Percentiles rank a stretch among this genome's conserved stretches.
These are phyloP conservation scores for Lactarius evosmus DNA, from an alignment of 768 basidiomycete genomes.

Conservation along the genomic window DNA sequence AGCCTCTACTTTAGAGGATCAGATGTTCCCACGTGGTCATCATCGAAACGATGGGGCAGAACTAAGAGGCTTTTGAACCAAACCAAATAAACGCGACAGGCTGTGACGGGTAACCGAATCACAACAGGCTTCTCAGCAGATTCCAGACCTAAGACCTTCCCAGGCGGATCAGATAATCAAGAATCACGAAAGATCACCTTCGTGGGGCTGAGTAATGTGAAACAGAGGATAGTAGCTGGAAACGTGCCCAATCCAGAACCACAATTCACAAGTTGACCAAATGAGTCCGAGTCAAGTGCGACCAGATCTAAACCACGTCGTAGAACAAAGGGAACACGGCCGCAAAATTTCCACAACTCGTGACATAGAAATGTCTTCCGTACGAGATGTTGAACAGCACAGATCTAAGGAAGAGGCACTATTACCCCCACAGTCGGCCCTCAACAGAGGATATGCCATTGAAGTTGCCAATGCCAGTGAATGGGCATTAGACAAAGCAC, in stretches of 20 bases:
- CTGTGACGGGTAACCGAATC: not conserved
- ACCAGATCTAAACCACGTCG: not conserved
- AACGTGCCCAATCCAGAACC: not conserved
- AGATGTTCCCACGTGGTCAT: not conserved
- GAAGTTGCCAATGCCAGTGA: not conserved
- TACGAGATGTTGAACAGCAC: not conserved
- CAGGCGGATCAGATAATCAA: not conserved
- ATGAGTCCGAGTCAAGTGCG: not conserved
- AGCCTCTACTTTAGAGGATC: not conserved
- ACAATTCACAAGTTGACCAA: not conserved
- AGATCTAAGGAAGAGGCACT: not conserved
- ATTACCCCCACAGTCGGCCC: not conserved
- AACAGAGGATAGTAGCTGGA: not conserved
- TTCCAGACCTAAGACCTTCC: not conserved
- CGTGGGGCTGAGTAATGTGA: not conserved
- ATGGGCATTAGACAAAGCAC: not conserved
- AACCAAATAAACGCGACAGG: not conserved
- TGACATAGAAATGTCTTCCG: not conserved
- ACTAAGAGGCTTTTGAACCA: not conserved
- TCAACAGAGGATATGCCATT: not conserved
- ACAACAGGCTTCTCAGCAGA: not conserved
- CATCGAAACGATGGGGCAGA: not conserved
- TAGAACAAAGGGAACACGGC: not conserved
- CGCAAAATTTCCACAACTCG: not conserved
- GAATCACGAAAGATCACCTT: not conserved